Evolutionary conservation across 371 early-diverging fungal genomes (phyloP).

Genomic region (Rhizopus delemar): DNA sequence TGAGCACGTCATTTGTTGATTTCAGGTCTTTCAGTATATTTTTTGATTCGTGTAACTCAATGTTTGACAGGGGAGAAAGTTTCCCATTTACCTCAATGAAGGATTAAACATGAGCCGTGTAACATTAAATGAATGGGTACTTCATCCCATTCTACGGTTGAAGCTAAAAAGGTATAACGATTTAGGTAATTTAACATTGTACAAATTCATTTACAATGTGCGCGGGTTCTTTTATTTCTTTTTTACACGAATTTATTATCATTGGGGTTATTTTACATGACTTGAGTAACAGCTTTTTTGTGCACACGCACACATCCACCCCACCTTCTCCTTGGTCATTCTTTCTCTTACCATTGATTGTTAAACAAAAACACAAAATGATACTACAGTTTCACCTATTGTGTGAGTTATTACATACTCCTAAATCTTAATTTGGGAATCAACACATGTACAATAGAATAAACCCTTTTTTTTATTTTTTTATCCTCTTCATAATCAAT

Average conservation of each 20-base stretch:
- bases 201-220: constrained; percentile 17
- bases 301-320: no score
- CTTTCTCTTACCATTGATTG: no score
- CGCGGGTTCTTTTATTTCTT: background rate
- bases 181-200: constrained; percentile 23
- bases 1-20: constrained; percentile 20
- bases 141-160: constrained; percentile 26
- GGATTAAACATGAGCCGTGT: background rate
- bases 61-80: constrained; percentile 20
- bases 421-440: background rate
- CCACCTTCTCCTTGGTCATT: no score
- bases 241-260: no score
- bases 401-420: background rate
- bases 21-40: background rate
- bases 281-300: no score
- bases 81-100: constrained; percentile 2
- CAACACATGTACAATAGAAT: background rate
- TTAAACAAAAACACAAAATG: no score
- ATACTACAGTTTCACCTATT: background rate
- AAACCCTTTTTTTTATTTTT: no score
- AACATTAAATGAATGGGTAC: constrained; percentile 7
- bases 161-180: constrained; percentile 16
- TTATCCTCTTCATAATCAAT: no score
- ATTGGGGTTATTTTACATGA: no score
- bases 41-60: constrained; percentile 11